phyloP scores from a whole-genome alignment of 169 alveolate species.

The Eimeria necatrix region DNA sequence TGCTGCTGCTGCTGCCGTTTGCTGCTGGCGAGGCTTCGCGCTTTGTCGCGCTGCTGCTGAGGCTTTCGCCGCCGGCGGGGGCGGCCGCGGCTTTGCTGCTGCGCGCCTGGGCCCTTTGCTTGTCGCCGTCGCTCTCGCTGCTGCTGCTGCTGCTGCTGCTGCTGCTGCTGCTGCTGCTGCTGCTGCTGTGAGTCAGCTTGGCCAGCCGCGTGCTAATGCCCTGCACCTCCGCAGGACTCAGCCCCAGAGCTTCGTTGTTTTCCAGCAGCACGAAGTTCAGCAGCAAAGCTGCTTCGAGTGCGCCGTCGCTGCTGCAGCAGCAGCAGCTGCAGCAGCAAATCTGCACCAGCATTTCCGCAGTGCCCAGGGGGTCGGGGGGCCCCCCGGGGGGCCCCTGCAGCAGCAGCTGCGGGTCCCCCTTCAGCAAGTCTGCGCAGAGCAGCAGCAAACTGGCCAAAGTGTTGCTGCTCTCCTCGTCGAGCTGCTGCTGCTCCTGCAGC shows the following conservation, averaged over 20 bases:
- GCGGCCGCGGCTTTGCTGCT: neutral
- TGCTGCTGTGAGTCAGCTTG: neutral
- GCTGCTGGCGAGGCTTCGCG: neutral
- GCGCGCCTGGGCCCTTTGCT: neutral
- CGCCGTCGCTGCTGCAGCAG: conserved; percentile 50
- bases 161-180: neutral
- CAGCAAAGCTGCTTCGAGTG: conserved; percentile 39
- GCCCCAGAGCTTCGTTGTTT: neutral
- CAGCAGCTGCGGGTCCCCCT: conserved; percentile 43
- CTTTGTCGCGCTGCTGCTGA: neutral
- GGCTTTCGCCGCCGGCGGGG: neutral
- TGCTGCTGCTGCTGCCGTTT: neutral
- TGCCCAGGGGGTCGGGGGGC: neutral
- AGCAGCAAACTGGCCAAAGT: conserved; percentile 14
- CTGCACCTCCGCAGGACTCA: neutral
- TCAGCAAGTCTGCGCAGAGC: conserved; percentile 43
- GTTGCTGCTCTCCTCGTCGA: conserved; percentile 35
- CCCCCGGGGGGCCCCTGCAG: conserved; percentile 54
- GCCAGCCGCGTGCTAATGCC: conserved; percentile 6
- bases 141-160: conserved; percentile 53
- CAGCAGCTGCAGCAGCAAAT: conserved; percentile 73
- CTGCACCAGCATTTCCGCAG: conserved; percentile 50
- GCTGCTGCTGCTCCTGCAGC: conserved; percentile 54
- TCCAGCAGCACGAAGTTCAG: neutral
- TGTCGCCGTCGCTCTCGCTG: neutral